These are phyloP conservation scores for Aspergillus panamensis DNA, from an alignment of 495 filamentous ascomycete species.

Conservation along the genomic window DNA sequence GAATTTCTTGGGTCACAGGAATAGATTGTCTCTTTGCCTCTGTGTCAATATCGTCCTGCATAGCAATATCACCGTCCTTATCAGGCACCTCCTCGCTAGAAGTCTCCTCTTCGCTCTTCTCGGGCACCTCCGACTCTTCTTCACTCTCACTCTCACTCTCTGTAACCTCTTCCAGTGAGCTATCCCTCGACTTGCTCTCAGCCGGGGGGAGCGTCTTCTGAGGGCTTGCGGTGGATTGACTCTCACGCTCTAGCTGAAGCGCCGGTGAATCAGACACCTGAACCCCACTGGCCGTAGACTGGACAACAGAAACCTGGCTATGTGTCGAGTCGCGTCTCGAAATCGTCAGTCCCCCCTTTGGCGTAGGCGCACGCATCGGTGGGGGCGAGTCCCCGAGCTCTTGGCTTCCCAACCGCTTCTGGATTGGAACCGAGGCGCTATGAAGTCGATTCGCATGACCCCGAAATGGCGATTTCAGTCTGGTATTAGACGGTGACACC, in stretches of 20 bases:
- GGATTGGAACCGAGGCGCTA: constrained; percentile 3
- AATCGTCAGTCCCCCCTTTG: not conserved
- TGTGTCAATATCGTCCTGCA: not conserved
- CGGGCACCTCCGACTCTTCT: constrained; percentile 3
- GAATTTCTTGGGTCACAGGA: not conserved
- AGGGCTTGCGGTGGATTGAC: constrained; percentile 5
- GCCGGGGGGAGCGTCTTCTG: constrained; percentile 3
- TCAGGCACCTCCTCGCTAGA: not conserved
- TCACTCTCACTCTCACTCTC: not conserved
- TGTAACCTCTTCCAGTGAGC: not conserved
- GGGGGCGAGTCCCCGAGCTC: constrained; percentile 29
- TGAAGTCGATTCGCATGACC: not conserved
- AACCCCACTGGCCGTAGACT: not conserved
- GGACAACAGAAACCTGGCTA: constrained; percentile 1
- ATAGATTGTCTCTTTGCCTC: not conserved
- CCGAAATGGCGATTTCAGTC: not conserved
- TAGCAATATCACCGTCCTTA: constrained; percentile 9
- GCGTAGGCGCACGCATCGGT: constrained; percentile 4
- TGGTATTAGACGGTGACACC: constrained; percentile 7
- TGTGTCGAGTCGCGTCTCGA: not conserved
- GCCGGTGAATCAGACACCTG: constrained; percentile 4
- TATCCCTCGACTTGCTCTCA: not conserved
- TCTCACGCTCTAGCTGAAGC: constrained; percentile 9
- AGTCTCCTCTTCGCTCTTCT: not conserved
- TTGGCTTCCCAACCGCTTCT: constrained; percentile 23